Conservation (phyloP, 345 rosid species). For the Diplotaxis tenuifolia region DNA sequence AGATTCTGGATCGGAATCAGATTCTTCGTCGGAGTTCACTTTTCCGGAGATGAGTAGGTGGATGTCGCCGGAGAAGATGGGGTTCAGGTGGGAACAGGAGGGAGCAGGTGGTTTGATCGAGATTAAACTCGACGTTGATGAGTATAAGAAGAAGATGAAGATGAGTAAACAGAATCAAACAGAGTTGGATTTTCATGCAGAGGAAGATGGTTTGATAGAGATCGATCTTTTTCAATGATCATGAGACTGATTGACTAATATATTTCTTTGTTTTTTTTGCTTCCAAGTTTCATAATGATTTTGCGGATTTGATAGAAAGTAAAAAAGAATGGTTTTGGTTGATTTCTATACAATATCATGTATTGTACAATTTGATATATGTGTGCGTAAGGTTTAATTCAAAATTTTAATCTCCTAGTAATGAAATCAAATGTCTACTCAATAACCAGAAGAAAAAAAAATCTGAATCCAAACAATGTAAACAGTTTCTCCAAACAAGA, state of each 20-base stretch:
- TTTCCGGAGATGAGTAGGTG: slow-evolving; percentile 35
- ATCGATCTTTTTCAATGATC: slow-evolving; percentile 52
- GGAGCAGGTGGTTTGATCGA: slow-evolving; percentile 55
- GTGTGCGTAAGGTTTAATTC: no score
- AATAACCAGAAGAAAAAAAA: no score
- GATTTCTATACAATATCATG: no score
- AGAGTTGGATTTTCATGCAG: slow-evolving; percentile 46
- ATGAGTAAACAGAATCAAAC: slow-evolving; percentile 10
- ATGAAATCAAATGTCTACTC: no score
- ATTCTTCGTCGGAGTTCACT: slow-evolving; percentile 44
- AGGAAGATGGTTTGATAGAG: slow-evolving; percentile 74
- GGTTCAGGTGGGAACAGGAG: slow-evolving; percentile 52
- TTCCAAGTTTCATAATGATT: not conserved
- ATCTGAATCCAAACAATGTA: no score
- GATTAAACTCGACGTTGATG: slow-evolving; percentile 50
- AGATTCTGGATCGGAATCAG: slow-evolving; percentile 52
- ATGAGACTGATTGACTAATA: not conserved
- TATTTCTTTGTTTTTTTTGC: not conserved
- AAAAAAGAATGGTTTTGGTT: no score
- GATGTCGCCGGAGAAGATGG: slow-evolving; percentile 41
- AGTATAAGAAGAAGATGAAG: slow-evolving; percentile 8
- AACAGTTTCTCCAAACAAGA: no score
- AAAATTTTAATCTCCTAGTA: no score
- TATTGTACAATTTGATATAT: no score
- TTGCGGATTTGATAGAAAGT: no score